Conservation (phyloP, 1,139 yeast species). For the Pichia sp. region DNA sequence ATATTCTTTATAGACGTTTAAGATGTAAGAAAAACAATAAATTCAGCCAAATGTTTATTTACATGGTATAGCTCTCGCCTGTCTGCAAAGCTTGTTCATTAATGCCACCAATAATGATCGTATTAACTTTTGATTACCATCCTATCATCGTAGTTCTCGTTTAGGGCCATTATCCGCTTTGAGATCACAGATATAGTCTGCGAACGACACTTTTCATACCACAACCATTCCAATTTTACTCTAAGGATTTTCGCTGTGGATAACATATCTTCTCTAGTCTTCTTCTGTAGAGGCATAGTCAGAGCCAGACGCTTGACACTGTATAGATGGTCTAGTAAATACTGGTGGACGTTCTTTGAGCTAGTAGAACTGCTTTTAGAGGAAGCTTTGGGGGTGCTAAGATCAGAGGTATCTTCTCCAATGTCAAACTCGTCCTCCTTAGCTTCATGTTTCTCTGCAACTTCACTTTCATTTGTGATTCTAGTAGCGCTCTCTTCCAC, state of each 20-base stretch:
- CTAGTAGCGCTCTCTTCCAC: not conserved
- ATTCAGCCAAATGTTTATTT: not conserved
- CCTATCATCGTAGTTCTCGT: not conserved
- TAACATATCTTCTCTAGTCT: slow-evolving; percentile 46
- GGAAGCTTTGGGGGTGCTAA: not conserved
- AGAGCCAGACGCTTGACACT: slow-evolving; percentile 33
- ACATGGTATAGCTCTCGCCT: not conserved
- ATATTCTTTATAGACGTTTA: no score
- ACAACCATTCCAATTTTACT: slow-evolving; percentile 51
- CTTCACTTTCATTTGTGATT: not conserved
- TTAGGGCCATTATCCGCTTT: not conserved
- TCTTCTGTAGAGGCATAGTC: slow-evolving; percentile 50
- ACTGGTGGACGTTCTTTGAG: not conserved
- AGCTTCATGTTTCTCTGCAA: not conserved
- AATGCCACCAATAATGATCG: slow-evolving; percentile 14
- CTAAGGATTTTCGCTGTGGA: slow-evolving; percentile 43
- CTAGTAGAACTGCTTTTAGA: slow-evolving; percentile 1
- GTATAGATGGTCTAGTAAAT: slow-evolving; percentile 36
- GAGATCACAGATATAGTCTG: slow-evolving; percentile 5
- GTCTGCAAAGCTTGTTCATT: not conserved
- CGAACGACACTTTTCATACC: slow-evolving; percentile 40
- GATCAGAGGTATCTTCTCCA: not conserved
- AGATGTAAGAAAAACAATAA: not conserved
- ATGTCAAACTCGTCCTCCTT: not conserved
- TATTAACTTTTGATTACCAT: not conserved